Percentiles rank a stretch among this genome's conserved stretches.
Evolutionary conservation across 2,329 filamentous ascomycete species (phyloP).

Genomic region (Tolypocladium guangdongense): DNA sequence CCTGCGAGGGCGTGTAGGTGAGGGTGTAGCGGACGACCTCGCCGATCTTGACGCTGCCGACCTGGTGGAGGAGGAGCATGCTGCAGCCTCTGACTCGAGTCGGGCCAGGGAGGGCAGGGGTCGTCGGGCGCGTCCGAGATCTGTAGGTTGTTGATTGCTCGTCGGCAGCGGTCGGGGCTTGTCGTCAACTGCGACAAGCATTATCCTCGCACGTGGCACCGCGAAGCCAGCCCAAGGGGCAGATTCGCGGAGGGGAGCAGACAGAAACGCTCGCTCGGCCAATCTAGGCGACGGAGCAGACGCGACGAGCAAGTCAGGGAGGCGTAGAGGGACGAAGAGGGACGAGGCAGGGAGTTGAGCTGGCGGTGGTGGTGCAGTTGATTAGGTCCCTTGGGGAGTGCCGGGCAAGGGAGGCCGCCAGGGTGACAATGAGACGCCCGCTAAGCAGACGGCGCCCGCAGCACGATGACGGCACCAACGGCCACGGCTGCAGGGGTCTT

Average conservation of each 20-base stretch:
- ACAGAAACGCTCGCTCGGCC: too few relatives aligned
- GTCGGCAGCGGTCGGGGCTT: background rate
- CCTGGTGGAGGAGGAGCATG: conserved; percentile 88
- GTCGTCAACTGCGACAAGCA: background rate
- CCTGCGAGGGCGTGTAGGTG: conserved; percentile 80
- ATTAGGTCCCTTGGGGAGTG: too few relatives aligned
- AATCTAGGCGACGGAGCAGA: background rate
- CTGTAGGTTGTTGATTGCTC: background rate
- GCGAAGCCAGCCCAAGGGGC: background rate
- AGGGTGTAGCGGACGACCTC: conserved; percentile 87
- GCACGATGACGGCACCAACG: background rate
- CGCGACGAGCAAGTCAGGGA: background rate
- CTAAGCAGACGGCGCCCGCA: background rate
- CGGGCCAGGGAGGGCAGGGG: background rate
- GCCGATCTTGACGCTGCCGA: conserved; percentile 85
- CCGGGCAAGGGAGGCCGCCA: background rate
- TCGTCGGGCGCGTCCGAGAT: background rate
- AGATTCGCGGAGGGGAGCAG: background rate
- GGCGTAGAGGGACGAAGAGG: background rate
- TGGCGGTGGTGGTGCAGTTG: background rate
- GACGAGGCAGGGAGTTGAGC: background rate
- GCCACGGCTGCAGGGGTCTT: background rate
- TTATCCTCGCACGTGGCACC: background rate
- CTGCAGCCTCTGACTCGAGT: background rate
- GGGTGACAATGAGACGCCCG: too few relatives aligned